Conservation (phyloP, 2,329 filamentous ascomycete species). For the Aspergillus fumigatus region DNA sequence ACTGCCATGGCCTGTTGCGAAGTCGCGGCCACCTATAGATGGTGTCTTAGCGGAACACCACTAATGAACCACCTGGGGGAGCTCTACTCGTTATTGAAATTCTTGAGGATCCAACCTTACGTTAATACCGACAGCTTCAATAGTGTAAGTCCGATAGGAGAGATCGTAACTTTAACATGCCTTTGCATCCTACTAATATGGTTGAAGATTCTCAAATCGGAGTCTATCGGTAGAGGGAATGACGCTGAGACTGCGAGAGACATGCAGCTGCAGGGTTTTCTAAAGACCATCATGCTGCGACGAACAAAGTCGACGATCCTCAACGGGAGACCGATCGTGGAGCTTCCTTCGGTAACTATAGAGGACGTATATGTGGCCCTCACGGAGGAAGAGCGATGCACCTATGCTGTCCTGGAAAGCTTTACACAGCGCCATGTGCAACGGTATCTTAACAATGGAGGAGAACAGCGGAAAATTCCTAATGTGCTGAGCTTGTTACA, state of each 20-base stretch:
- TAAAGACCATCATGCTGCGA: slow-evolving; percentile 76
- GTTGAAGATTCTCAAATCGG: slow-evolving; percentile 18
- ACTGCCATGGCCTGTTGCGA: slow-evolving; percentile 56
- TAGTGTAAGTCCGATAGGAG: slow-evolving; percentile 34
- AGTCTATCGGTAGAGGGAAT: slow-evolving; percentile 22
- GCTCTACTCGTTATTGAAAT: slow-evolving; percentile 70
- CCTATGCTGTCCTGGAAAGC: slow-evolving; percentile 64
- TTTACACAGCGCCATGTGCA: slow-evolving; percentile 68
- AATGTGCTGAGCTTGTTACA: slow-evolving; percentile 75
- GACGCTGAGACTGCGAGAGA: slow-evolving; percentile 54
- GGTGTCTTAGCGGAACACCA: slow-evolving; percentile 75
- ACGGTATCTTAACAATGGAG: slow-evolving; percentile 65
- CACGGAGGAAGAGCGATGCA: slow-evolving; percentile 57
- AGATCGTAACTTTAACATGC: too few relatives aligned
- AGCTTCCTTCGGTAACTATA: slow-evolving; percentile 62
- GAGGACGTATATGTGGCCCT: slow-evolving; percentile 61
- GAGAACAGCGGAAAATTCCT: slow-evolving; percentile 69
- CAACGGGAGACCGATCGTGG: slow-evolving; percentile 72
- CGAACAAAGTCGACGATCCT: slow-evolving; percentile 75
- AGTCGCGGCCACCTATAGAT: slow-evolving; percentile 59
- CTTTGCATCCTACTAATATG: not conserved
- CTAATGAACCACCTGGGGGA: slow-evolving; percentile 86
- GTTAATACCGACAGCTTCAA: slow-evolving; percentile 60
- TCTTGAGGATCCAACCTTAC: slow-evolving; percentile 73
- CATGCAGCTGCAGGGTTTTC: slow-evolving; percentile 62